These are phyloP conservation scores for Carex pumila DNA, from an alignment of 176 grass and related monocot species.

Conservation along the genomic window DNA sequence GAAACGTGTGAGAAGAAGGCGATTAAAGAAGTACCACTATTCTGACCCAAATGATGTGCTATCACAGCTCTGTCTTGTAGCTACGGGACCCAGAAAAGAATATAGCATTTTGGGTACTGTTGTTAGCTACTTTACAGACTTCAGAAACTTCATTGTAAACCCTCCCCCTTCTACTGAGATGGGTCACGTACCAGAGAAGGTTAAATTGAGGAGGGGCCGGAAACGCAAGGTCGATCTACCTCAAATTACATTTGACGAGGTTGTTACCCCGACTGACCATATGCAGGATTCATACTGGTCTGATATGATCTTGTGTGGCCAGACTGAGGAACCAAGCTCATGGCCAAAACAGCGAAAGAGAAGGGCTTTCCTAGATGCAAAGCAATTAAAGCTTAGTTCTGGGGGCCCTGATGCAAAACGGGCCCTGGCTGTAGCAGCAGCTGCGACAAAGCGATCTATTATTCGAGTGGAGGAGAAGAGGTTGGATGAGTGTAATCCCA, in stretches of 20 bases:
- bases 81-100: constrained; percentile 49
- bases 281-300: constrained; percentile 99
- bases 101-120: constrained; percentile 31
- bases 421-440: constrained; percentile 28
- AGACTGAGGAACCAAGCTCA: constrained; percentile 29
- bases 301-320: constrained; percentile 66
- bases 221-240: constrained; percentile 47
- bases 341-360: constrained; percentile 34
- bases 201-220: constrained; percentile 42
- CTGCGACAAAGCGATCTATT: constrained; percentile 62
- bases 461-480: constrained; percentile 88
- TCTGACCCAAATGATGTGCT: constrained; percentile 59
- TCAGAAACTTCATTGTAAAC: constrained; percentile 54
- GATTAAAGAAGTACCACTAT: constrained; percentile 45
- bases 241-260: constrained; percentile 22
- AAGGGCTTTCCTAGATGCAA: constrained; percentile 28
- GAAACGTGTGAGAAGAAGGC: constrained; percentile 51
- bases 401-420: constrained; percentile 8
- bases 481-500: constrained; percentile 66
- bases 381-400: constrained; percentile 9
- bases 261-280: constrained; percentile 57
- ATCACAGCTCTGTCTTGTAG: constrained; percentile 47
- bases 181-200: constrained; percentile 41
- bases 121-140: constrained; percentile 71
- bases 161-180: constrained; percentile 50